Base-by-base conservation (phyloP, 2,329 filamentous ascomycete genomes). In the Coniochaeta hoffmannii region DNA sequence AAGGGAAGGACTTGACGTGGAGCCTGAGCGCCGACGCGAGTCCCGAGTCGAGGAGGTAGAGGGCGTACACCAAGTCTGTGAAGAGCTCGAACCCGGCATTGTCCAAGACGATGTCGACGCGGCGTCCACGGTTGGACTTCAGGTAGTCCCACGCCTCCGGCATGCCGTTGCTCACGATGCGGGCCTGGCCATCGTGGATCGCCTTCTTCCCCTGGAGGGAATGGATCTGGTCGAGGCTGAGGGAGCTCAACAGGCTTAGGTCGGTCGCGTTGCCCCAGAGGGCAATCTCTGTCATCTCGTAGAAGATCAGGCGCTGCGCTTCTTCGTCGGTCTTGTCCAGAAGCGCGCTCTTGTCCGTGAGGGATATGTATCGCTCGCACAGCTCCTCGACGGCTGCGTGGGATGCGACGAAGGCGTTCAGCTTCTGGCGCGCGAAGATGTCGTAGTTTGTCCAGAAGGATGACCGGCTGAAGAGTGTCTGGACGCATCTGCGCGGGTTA, bases 261-360 rank as follows among this genome's bases (percentile, higher is more conserved):
- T 51, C 49, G 15, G 49, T 51, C 2, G 49, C 49, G 31, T 51
- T 51, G 31, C 49, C 49, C 31, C 31, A 51, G 26, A 51, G 31
- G 7, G 49, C 49, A 19, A 51, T 51, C 49, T 51, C 28, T 26
- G 49, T 51, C 30, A 34, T 51, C 10, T 34, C 49, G 22, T 3
- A 19, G 49, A 51, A 51, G 49, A 51, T 31, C 5, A 51, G 19
- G 49, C 15, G 49, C 31, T 51, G 31, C 7, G 28, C 17, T 51
- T 51, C 49, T 12, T 51, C 49, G 28, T 51, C 22, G 28, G 26
- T 51, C 10, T 34, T 4, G 11, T 15, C 32, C 11, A 51, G 19
- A 28, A 19, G 15, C 15, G 17, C 31, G 17, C 30, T 12, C 41
- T 15, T 15, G 28, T 22, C 10, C 17, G 49, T 19, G 31, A 51